Percentiles rank a stretch among this genome's conserved stretches.
These are phyloP conservation scores for Leccinum obscurum DNA, from an alignment of 768 basidiomycete genomes.

Conservation along the genomic window DNA sequence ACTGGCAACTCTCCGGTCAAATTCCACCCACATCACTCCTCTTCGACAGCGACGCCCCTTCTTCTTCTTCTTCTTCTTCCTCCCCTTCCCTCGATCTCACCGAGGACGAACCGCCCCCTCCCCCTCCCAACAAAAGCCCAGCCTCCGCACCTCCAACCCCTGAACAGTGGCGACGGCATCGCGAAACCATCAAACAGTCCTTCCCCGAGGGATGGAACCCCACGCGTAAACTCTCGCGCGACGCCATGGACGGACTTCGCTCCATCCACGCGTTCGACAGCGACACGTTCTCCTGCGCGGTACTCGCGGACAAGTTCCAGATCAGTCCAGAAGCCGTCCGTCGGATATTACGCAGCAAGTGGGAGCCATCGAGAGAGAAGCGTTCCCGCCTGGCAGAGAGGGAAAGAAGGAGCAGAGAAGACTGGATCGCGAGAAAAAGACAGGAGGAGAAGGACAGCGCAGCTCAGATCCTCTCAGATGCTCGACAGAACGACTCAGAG, in stretches of 20 bases:
- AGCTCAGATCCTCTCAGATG: conserved; percentile 35
- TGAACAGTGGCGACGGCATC: conserved; percentile 50
- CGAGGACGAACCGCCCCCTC: conserved; percentile 34
- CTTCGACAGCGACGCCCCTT: conserved; percentile 15
- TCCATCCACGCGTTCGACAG: conserved; percentile 66
- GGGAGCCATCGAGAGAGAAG: conserved; percentile 60
- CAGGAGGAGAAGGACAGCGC: conserved; percentile 42
- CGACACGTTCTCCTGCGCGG: conserved; percentile 58
- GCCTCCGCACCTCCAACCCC: conserved; percentile 36
- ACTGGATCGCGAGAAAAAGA: conserved; percentile 38
- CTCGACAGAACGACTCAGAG: conserved; percentile 14
- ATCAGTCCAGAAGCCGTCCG: conserved; percentile 81
- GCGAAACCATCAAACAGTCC: conserved; percentile 46
- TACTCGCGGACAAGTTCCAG: conserved; percentile 74
- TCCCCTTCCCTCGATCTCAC: conserved; percentile 23
- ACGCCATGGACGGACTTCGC: conserved; percentile 81
- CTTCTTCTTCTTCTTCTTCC: neutral
- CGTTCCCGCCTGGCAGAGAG: conserved; percentile 47
- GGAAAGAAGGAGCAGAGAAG: conserved; percentile 48
- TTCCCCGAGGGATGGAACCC: conserved; percentile 78
- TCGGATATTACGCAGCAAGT: conserved; percentile 75
- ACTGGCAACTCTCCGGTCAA: conserved; percentile 34
- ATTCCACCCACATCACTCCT: conserved; percentile 33
- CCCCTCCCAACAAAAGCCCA: conserved; percentile 20
- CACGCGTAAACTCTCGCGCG: conserved; percentile 75